phyloP scores from a whole-genome alignment of 2,329 filamentous ascomycete genomes.

The Cladophialophora immunda region DNA sequence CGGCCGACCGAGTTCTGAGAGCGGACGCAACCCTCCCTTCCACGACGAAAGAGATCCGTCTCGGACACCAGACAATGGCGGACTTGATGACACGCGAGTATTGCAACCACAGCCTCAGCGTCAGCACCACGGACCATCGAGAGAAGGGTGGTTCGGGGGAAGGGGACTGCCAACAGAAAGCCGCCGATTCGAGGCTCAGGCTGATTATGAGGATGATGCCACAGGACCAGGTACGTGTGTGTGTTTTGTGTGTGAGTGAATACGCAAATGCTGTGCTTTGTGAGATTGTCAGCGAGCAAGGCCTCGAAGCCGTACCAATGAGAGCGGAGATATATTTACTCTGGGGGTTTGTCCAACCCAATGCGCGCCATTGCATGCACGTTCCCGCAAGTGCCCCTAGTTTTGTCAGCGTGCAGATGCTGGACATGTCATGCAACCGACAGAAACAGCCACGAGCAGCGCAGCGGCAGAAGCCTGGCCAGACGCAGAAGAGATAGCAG shows the following conservation, averaged over 20 bases:
- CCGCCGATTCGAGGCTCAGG: neutral
- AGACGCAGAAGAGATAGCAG: no score
- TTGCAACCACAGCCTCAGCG: neutral
- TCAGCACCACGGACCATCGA: neutral
- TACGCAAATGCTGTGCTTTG: slow-evolving; percentile 6
- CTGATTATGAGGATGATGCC: neutral
- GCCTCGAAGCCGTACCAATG: slow-evolving; percentile 6
- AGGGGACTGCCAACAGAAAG: neutral
- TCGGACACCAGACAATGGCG: neutral
- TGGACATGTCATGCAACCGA: slow-evolving; percentile 25
- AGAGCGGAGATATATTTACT: slow-evolving; percentile 21
- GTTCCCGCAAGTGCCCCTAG: slow-evolving; percentile 15
- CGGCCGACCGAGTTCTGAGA: neutral
- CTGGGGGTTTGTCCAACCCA: slow-evolving; percentile 12
- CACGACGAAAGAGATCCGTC: neutral
- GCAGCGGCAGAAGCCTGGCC: slow-evolving; percentile 17
- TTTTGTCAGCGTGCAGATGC: slow-evolving; percentile 31
- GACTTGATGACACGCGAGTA: neutral
- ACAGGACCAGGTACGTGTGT: slow-evolving; percentile 9
- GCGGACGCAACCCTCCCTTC: neutral
- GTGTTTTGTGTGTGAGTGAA: neutral
- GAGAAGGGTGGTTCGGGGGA: neutral
- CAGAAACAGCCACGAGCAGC: neutral
- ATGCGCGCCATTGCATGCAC: slow-evolving; percentile 24
- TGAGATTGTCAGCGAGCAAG: slow-evolving; percentile 19